A percentile compares a stretch with the other conserved stretches of the same genome.
phyloP scores from a whole-genome alignment of 2,329 filamentous ascomycete species.

The Kalmusia sp. region DNA sequence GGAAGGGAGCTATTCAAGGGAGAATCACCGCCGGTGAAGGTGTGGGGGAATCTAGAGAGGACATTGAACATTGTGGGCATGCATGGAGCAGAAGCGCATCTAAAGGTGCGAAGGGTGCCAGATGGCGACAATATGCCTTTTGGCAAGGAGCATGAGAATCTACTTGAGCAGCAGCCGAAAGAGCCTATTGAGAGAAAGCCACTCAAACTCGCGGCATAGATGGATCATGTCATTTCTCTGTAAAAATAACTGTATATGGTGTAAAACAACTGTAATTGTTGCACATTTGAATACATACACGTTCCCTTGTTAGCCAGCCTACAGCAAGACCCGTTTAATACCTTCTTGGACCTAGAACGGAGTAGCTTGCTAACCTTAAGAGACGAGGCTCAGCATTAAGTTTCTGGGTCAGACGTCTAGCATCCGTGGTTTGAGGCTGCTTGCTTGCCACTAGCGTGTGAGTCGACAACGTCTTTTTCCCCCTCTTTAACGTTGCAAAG shows the following conservation, averaged over 20 bases:
- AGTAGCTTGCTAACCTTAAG: too few relatives aligned
- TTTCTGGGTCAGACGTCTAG: too few relatives aligned
- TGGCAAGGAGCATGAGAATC: conserved; percentile 23
- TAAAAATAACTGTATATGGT: not conserved
- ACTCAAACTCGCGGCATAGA: not conserved
- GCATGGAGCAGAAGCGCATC: conserved; percentile 37
- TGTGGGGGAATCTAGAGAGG: conserved; percentile 37
- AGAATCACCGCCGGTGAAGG: conserved; percentile 38
- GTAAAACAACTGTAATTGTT: conserved; percentile 10
- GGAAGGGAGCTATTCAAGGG: conserved; percentile 42
- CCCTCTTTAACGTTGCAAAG: too few relatives aligned
- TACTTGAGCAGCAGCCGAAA: not conserved
- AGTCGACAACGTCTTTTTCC: too few relatives aligned
- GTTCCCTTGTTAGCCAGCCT: not conserved
- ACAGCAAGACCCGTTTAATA: not conserved
- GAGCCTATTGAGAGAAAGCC: not conserved
- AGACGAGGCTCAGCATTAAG: too few relatives aligned
- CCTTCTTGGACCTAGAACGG: too few relatives aligned
- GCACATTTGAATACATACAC: not conserved
- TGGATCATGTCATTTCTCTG: not conserved
- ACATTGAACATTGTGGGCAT: conserved; percentile 41
- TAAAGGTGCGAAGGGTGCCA: conserved; percentile 31
- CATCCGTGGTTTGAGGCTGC: too few relatives aligned
- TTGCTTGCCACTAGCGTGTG: too few relatives aligned
- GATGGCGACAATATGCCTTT: conserved; percentile 29